Evolutionary conservation across 176 grass and related monocot genomes (phyloP).

Genomic region (Eleusine indica): DNA sequence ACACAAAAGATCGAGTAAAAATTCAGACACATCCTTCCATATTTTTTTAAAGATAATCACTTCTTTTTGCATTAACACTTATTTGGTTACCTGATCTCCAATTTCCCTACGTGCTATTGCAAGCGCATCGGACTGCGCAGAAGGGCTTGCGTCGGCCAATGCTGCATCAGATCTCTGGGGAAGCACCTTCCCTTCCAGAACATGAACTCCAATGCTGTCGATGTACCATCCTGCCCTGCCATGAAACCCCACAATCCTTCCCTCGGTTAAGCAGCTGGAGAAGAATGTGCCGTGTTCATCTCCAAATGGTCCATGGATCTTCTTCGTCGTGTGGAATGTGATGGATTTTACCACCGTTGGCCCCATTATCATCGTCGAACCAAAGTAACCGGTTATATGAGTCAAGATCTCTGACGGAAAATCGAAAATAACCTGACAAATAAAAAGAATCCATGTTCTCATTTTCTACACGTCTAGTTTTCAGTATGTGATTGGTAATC

Average conservation of each 20-base stretch:
- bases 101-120: constrained; percentile 41
- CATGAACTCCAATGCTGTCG: constrained; percentile 84
- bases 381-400: constrained; percentile 82
- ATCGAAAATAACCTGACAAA: constrained; percentile 67
- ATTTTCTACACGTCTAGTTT: neutral
- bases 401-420: constrained; percentile 88
- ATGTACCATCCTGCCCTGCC: constrained; percentile 77
- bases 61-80: neutral
- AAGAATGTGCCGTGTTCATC: constrained; percentile 85
- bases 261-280: constrained; percentile 72
- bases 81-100: constrained; percentile 59
- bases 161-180: constrained; percentile 30
- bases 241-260: constrained; percentile 77
- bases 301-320: constrained; percentile 72
- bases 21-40: neutral
- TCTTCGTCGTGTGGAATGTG: constrained; percentile 92
- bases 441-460: neutral
- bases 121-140: constrained; percentile 46
- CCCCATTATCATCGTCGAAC: constrained; percentile 77
- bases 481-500: neutral
- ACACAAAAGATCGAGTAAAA: neutral
- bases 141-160: constrained; percentile 25
- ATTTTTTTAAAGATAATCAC: no score
- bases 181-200: constrained; percentile 87
- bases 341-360: constrained; percentile 76